Conservation (phyloP, 2,329 filamentous ascomycete genomes). For the Ascochyta koolunga region DNA sequence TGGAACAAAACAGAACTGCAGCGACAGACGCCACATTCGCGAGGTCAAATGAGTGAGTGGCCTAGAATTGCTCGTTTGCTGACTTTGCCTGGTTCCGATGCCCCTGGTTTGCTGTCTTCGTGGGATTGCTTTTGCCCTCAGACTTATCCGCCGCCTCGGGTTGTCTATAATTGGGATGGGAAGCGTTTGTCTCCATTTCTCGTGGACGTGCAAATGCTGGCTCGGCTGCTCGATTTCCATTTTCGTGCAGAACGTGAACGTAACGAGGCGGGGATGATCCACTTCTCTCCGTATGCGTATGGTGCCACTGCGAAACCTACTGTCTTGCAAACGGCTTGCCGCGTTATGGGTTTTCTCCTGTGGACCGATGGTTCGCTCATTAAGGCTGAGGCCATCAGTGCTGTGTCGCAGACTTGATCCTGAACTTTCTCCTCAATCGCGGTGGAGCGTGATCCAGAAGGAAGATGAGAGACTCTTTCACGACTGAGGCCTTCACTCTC, state of each 20-base stretch:
- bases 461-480: slow-evolving; percentile 19
- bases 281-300: not conserved
- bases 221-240: slow-evolving; percentile 1
- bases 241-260: not conserved
- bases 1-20: not conserved
- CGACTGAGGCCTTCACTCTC: slow-evolving; percentile 22
- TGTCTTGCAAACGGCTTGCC: slow-evolving; percentile 6
- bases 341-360: not conserved
- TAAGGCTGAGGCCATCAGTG: slow-evolving; percentile 6
- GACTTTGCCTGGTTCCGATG: not conserved
- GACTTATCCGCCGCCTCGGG: not conserved
- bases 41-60: not conserved
- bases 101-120: not conserved
- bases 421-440: not conserved
- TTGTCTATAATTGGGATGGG: not conserved
- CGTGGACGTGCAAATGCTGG: slow-evolving; percentile 1
- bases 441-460: not conserved
- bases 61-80: not conserved
- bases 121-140: not conserved
- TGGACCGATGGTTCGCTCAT: slow-evolving; percentile 1
- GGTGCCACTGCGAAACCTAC: not conserved
- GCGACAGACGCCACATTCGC: not conserved
- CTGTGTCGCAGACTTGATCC: slow-evolving; percentile 2
- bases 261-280: not conserved
- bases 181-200: not conserved